Percentiles rank a stretch among this genome's conserved stretches.
Evolutionary conservation across 1,139 yeast genomes (phyloP).

Genomic region (Nematodospora anomalae): DNA sequence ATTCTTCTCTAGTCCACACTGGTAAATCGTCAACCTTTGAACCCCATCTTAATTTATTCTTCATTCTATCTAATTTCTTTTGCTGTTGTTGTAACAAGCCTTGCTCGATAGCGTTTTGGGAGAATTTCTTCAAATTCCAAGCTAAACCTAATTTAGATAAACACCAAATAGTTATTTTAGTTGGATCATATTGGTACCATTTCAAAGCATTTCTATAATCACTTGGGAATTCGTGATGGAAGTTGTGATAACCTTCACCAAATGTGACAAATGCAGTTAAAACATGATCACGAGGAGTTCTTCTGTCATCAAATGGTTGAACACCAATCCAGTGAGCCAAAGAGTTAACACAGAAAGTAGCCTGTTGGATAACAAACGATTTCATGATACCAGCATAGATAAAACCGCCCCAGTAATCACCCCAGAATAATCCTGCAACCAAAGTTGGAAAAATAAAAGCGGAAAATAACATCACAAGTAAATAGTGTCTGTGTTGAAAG

Average conservation of each 20-base stretch:
- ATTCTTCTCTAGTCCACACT: constrained; percentile 85
- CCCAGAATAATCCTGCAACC: constrained; percentile 78
- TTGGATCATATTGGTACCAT: constrained; percentile 99
- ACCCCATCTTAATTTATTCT: constrained; percentile 88
- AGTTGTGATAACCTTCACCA: constrained; percentile 99
- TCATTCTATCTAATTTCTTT: constrained; percentile 86
- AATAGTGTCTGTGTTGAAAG: constrained; percentile 91
- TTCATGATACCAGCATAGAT: constrained; percentile 88
- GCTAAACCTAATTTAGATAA: constrained; percentile 82
- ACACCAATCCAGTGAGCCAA: constrained; percentile 98
- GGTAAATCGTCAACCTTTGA: constrained; percentile 81
- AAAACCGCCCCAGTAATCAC: constrained; percentile 91
- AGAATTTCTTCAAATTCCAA: constrained; percentile 86
- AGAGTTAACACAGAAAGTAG: constrained; percentile 97
- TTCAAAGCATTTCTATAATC: constrained; percentile 97
- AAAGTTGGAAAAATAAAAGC: constrained; percentile 75
- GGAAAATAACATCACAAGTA: constrained; percentile 61
- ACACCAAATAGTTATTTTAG: constrained; percentile 74
- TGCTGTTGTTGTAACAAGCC: constrained; percentile 95
- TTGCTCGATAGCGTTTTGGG: constrained; percentile 94
- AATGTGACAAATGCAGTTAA: constrained; percentile 92
- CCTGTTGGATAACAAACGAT: constrained; percentile 87
- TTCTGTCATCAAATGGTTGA: constrained; percentile 96
- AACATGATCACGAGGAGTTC: constrained; percentile 96
- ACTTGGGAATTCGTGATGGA: constrained; percentile 98